Conservation (phyloP, 129 eudicot species). For the Pulicaria dysenterica region DNA sequence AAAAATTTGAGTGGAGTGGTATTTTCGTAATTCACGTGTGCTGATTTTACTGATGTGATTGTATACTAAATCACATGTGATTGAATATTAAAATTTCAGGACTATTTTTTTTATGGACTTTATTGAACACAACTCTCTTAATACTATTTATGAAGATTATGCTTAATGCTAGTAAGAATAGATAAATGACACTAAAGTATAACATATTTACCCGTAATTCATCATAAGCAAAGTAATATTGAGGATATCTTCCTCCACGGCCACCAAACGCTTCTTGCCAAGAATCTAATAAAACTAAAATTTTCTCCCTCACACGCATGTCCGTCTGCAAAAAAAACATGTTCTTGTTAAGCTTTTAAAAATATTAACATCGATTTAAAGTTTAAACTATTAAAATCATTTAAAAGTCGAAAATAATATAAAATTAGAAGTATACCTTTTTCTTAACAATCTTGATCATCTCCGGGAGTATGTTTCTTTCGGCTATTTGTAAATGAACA, state of each 20-base stretch:
- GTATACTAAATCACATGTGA: too few relatives aligned
- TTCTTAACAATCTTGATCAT: conserved; percentile 88
- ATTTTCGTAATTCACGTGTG: too few relatives aligned
- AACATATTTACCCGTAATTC: conserved; percentile 65
- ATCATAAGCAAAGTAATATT: conserved; percentile 89
- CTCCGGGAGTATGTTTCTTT: conserved; percentile 68
- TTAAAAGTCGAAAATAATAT: neutral
- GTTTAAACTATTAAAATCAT: neutral
- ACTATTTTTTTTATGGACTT: too few relatives aligned
- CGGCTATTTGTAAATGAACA: conserved; percentile 83
- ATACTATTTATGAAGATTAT: too few relatives aligned
- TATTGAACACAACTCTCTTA: too few relatives aligned
- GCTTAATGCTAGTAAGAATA: neutral
- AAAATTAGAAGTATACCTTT: conserved; percentile 40
- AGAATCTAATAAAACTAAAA: conserved; percentile 69
- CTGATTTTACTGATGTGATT: too few relatives aligned
- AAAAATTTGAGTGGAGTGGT: too few relatives aligned
- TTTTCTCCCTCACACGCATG: conserved; percentile 83
- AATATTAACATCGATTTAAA: neutral
- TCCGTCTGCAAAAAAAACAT: conserved; percentile 58
- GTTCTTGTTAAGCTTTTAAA: neutral
- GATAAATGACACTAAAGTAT: neutral
- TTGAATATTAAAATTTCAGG: too few relatives aligned
- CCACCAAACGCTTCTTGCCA: conserved; percentile 99
- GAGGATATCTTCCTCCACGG: conserved; percentile 79